Evolutionary conservation across 768 basidiomycete species (phyloP).

Genomic region (Trametes elegans): DNA sequence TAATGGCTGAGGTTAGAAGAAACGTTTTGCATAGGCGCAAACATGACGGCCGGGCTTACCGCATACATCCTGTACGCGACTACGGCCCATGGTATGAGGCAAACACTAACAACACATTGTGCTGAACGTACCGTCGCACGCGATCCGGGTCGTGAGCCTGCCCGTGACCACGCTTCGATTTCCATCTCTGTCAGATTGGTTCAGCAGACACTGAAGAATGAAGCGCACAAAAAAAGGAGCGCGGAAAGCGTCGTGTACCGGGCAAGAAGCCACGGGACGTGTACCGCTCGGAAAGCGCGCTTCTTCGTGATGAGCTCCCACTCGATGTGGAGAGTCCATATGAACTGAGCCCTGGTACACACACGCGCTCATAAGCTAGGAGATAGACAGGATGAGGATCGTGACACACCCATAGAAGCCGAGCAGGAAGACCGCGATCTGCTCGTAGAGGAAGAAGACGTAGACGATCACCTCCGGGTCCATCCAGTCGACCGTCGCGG

Average conservation of each 20-base stretch:
- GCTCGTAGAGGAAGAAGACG: conserved; percentile 6
- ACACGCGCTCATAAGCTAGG: not conserved
- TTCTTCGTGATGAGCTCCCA: conserved; percentile 7
- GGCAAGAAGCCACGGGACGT: conserved; percentile 11
- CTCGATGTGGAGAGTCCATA: conserved; percentile 6
- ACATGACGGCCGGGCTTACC: too few relatives aligned
- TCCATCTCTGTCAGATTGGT: too few relatives aligned
- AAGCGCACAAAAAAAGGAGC: conserved; percentile 9
- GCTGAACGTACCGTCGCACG: conserved; percentile 2
- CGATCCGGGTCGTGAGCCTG: not conserved
- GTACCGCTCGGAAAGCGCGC: conserved; percentile 1
- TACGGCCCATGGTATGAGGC: too few relatives aligned
- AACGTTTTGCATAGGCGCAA: too few relatives aligned
- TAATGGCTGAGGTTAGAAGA: not conserved
- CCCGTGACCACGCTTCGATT: not conserved
- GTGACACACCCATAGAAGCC: conserved; percentile 17
- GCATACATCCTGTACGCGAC: conserved; percentile 3
- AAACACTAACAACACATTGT: not conserved
- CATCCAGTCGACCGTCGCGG: conserved; percentile 18
- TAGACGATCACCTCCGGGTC: conserved; percentile 2
- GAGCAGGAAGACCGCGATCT: conserved; percentile 14
- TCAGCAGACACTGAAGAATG: too few relatives aligned
- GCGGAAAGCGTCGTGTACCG: conserved; percentile 9
- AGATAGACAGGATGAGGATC: not conserved
- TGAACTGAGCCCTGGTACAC: conserved; percentile 1